Evolutionary conservation across 1,139 yeast species (phyloP), one percentile per base, ranked within the genome.

Genomic region (Pichia sp.): DNA sequence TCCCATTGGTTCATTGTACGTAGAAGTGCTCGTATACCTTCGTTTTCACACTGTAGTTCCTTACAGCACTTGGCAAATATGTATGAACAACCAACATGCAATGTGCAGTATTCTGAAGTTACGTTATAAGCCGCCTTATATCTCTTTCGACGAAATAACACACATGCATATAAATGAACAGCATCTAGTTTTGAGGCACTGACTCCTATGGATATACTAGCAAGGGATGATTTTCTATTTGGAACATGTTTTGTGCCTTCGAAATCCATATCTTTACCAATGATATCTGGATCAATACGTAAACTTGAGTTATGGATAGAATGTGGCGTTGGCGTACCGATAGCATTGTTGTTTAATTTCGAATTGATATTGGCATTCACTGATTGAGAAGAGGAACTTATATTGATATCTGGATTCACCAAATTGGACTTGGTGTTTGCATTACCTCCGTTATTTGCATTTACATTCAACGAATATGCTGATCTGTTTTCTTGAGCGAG

Each of bases 31-130:
- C 69, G 72, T 3, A 86, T 75, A 0, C 96, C 96, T 56, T 83
- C 86, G 41, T 74, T 70, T 55, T 72, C 80, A 58, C 71, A 71
- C 44, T 77, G 75, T 50, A 86, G 68, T 47, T 73, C 68, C 48
- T 83, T 64, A 50, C 93, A 83, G 60, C 85, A 75, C 58, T 75
- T 76, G 1, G 85, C 93, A 67, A 78, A 86, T 2, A 88, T 63
- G 59, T 75, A 88, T 0, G 82, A 73, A 62, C 96, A 88, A 1
- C 94, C 94, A 38, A 79, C 67, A 64, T 85, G 89, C 41, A 69
- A 68, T 1, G 57, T 44, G 28, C 60, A 53, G 18, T 67, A 60
- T 11, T 68, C 68, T 5, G 67, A 59, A 22, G 81, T 68, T 31
- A 68, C 63, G 49, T 75, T 76, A 59, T 75, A 82, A 9, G 86